Conservation (phyloP, 768 basidiomycete genomes). For the Piloderma croceum region DNA sequence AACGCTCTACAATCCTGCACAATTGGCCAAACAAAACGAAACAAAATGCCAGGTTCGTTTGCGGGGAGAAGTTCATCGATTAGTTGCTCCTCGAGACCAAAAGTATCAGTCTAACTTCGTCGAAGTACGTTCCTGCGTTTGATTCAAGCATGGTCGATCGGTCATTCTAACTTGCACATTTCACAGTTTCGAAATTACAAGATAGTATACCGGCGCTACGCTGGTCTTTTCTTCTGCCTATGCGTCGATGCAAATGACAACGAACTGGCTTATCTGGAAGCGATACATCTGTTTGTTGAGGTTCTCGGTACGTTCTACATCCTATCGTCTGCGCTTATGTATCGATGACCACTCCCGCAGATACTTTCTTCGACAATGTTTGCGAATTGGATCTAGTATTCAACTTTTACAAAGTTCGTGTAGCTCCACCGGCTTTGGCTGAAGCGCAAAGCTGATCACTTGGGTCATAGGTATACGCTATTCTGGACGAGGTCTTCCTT, state of each 20-base stretch:
- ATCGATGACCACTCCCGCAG: constrained; percentile 34
- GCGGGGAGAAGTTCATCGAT: constrained; percentile 91
- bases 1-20: constrained; percentile 2
- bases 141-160: constrained; percentile 4
- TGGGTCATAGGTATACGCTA: constrained; percentile 79
- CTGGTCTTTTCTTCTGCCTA: constrained; percentile 95
- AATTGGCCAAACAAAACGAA: constrained; percentile 1
- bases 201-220: constrained; percentile 93
- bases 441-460: neutral
- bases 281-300: constrained; percentile 97
- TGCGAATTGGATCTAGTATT: constrained; percentile 98
- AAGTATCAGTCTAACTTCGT: constrained; percentile 99
- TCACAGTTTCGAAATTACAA: constrained; percentile 94
- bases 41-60: constrained; percentile 63
- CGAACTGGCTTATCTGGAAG: constrained; percentile 94
- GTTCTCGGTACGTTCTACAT: constrained; percentile 66
- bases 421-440: neutral
- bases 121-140: constrained; percentile 55
- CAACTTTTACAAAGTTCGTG: constrained; percentile 90
- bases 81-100: constrained; percentile 95
- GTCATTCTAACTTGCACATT: constrained; percentile 4
- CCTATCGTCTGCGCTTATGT: no score
- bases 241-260: constrained; percentile 99
- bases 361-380: constrained; percentile 98
- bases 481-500: constrained; percentile 95